Conservation (phyloP, 805 yeast species). For the Candida coleopterorum region DNA sequence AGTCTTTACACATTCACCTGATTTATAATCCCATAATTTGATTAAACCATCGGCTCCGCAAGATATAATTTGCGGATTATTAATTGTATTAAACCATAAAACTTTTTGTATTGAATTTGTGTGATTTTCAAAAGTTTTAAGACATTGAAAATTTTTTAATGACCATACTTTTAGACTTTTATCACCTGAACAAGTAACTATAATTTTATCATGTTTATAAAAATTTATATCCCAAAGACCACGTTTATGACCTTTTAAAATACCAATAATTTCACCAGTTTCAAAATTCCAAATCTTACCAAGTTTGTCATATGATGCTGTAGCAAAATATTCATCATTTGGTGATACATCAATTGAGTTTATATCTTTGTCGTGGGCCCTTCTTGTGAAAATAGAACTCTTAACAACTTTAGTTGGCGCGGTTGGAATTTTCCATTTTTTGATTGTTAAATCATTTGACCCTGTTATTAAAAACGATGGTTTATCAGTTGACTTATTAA, state of each 20-base stretch:
- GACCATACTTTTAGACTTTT: conserved; percentile 89
- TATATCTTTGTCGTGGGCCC: conserved; percentile 96
- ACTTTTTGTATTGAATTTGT: conserved; percentile 87
- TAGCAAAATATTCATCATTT: conserved; percentile 80
- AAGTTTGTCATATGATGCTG: conserved; percentile 91
- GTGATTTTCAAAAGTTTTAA: conserved; percentile 88
- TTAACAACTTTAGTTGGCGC: conserved; percentile 37
- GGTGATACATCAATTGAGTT: conserved; percentile 89
- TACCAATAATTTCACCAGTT: conserved; percentile 82
- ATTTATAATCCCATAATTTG: conserved; percentile 78
- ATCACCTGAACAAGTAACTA: conserved; percentile 90
- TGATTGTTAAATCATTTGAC: conserved; percentile 77
- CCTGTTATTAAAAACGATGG: conserved; percentile 82
- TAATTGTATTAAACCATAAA: conserved; percentile 50
- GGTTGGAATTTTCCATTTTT: conserved; percentile 75
- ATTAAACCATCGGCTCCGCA: conserved; percentile 94
- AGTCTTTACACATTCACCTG: conserved; percentile 76
- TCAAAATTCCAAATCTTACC: conserved; percentile 86
- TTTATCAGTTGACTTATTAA: conserved; percentile 50
- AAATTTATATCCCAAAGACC: conserved; percentile 92
- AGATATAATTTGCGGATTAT: conserved; percentile 60
- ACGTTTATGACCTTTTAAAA: conserved; percentile 85
- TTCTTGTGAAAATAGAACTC: conserved; percentile 79
- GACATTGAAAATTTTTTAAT: conserved; percentile 67
- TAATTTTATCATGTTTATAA: conserved; percentile 68